Conservation (phyloP, 768 basidiomycete species). For the Pulveroboletus ravenelii region DNA sequence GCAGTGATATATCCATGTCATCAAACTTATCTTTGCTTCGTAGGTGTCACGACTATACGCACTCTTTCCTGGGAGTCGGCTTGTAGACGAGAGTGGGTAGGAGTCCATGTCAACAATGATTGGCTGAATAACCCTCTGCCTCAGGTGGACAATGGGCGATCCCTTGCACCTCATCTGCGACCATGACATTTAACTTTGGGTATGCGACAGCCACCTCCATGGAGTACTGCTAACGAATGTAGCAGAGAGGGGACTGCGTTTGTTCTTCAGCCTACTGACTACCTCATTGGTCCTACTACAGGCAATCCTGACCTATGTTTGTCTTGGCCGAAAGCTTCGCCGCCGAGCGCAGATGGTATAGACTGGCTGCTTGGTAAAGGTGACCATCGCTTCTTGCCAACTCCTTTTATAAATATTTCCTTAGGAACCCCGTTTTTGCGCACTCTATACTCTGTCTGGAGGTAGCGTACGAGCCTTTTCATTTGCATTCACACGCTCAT, state of each 20-base stretch:
- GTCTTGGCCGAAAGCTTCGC: slow-evolving; percentile 65
- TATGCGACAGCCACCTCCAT: slow-evolving; percentile 25
- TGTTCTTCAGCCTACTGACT: slow-evolving; percentile 68
- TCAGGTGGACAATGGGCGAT: slow-evolving; percentile 69
- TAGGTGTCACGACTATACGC: slow-evolving; percentile 66
- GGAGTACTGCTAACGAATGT: background rate
- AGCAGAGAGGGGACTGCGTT: slow-evolving; percentile 37
- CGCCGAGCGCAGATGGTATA: slow-evolving; percentile 67
- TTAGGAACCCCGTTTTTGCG: slow-evolving; percentile 62
- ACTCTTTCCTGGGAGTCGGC: slow-evolving; percentile 57
- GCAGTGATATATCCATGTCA: background rate
- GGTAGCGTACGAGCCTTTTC: slow-evolving; percentile 35
- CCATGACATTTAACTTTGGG: slow-evolving; percentile 70
- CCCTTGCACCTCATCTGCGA: slow-evolving; percentile 58
- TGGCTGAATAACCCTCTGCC: slow-evolving; percentile 22
- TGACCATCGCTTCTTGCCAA: background rate
- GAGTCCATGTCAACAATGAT: background rate
- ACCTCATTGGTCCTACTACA: slow-evolving; percentile 64
- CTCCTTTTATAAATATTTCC: background rate
- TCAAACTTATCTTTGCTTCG: slow-evolving; percentile 1
- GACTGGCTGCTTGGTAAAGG: slow-evolving; percentile 78
- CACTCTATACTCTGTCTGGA: slow-evolving; percentile 76
- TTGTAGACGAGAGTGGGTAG: slow-evolving; percentile 56
- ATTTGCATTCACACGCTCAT: slow-evolving; percentile 3
- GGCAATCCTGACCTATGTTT: slow-evolving; percentile 66